Base-by-base conservation (phyloP, 805 yeast genomes). In the Debaryomyces maramus region DNA sequence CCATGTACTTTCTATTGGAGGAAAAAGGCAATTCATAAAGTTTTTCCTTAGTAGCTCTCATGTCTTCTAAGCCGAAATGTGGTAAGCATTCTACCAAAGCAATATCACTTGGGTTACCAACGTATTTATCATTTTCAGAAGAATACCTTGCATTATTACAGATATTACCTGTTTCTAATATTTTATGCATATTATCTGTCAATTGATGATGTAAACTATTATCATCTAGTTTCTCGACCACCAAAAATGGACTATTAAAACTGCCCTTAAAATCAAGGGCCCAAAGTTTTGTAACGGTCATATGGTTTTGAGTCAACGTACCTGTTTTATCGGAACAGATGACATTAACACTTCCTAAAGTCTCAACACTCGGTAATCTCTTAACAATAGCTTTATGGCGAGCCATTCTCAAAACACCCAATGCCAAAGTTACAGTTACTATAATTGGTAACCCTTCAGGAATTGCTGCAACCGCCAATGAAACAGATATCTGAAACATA, bases 371-470 rank as follows among this genome's bases (percentile, higher is more conserved):
- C 13, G 99, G 98, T 47, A 93, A 71, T 51, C 97, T 79, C 56
- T 90, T 85, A 38, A 93, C 96, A 58, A 93, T 93, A 3, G 98
- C 99, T 54, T 85, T 86, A 52, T 89, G 83, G 38, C 80, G 81
- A 5, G 99, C 97, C 99, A 93, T 93, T 67, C 98, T 77, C 50
- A 93, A 72, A 32, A 93, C 99, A 36, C 99, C 99, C 16, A 93
- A 72, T 0, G 99, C 99, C 47, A 93, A 72, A 0, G 99, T 93
- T 7, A 93, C 99, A 5, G 99, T 91, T 29, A 93, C 99, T 60
- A 93, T 93, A 54, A 93, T 93, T 0, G 99, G 99, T 50, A 93
- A 76, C 39, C 99, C 99, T 65, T 93, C 99, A 4, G 99, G 99
- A 52, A 93, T 93, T 3, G 99, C 99, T 36, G 99, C 99, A 14